Evolutionary conservation across 2,329 filamentous ascomycete genomes (phyloP).

Genomic region (Myriosclerotinia curreyana): DNA sequence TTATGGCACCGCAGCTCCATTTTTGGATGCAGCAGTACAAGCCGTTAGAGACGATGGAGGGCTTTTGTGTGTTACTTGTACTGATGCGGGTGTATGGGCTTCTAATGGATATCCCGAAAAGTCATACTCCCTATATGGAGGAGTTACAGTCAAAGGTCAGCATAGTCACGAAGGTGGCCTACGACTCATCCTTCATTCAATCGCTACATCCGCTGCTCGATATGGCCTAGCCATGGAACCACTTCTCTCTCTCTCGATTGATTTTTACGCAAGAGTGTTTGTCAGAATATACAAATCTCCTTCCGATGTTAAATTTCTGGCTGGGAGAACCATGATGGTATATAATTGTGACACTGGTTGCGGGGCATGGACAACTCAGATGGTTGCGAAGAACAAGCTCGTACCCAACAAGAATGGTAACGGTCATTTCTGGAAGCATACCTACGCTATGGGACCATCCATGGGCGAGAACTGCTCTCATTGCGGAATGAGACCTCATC

Average conservation of each 20-base stretch:
- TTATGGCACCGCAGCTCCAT: slow-evolving; percentile 89
- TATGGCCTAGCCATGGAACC: slow-evolving; percentile 90
- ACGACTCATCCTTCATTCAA: slow-evolving; percentile 77
- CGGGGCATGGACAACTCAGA: slow-evolving; percentile 85
- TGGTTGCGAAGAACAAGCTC: slow-evolving; percentile 66
- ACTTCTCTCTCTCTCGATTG: slow-evolving; percentile 86
- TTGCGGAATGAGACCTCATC: slow-evolving; percentile 81
- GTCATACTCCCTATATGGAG: slow-evolving; percentile 89
- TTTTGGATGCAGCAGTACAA: slow-evolving; percentile 88
- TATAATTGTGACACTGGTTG: slow-evolving; percentile 91
- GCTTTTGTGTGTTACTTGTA: slow-evolving; percentile 91
- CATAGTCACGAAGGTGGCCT: slow-evolving; percentile 88
- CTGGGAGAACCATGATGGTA: slow-evolving; percentile 87
- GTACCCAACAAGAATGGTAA: slow-evolving; percentile 67
- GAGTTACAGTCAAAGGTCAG: slow-evolving; percentile 77
- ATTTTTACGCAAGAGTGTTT: slow-evolving; percentile 91
- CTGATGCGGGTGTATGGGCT: slow-evolving; percentile 91
- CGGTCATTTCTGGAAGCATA: slow-evolving; percentile 73
- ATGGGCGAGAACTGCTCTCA: slow-evolving; percentile 69
- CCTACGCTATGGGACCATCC: slow-evolving; percentile 67
- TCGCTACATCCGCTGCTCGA: slow-evolving; percentile 75
- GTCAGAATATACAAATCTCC: slow-evolving; percentile 77
- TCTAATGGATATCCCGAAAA: slow-evolving; percentile 95
- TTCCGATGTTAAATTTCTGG: slow-evolving; percentile 83
- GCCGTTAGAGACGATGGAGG: slow-evolving; percentile 80